Evolutionary conservation across 352 stramenopile species (phyloP).

Genomic region (Phytophthora niederhauseri): DNA sequence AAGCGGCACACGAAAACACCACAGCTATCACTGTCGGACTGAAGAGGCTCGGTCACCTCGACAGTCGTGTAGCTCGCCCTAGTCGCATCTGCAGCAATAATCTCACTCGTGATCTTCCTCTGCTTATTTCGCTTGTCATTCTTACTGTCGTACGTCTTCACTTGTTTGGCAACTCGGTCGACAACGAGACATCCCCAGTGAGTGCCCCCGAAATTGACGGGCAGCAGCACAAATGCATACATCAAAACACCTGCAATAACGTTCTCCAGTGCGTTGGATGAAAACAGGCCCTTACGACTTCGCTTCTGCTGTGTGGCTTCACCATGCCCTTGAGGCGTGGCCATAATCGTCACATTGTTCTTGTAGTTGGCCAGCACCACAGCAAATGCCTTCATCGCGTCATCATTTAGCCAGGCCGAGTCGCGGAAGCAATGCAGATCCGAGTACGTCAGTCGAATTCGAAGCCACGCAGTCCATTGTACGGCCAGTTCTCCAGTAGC

Average conservation of each 20-base stretch:
- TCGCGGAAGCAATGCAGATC: slow-evolving; percentile 12
- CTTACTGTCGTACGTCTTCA: slow-evolving; percentile 16
- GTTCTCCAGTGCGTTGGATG: neutral
- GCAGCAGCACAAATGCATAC: slow-evolving; percentile 5
- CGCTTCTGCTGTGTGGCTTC: neutral
- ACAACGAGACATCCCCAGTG: slow-evolving; percentile 9
- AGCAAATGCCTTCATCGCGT: slow-evolving; percentile 6
- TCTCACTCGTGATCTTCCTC: neutral
- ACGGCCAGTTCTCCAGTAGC: slow-evolving; percentile 4
- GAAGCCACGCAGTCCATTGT: neutral
- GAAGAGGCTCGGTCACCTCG: slow-evolving; percentile 1
- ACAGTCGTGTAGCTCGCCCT: neutral
- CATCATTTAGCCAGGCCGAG: neutral
- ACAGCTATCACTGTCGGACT: slow-evolving; percentile 15
- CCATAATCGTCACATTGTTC: neutral
- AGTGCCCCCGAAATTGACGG: slow-evolving; percentile 12
- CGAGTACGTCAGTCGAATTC: slow-evolving; percentile 12
- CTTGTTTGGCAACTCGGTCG: neutral
- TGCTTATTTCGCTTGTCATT: slow-evolving; percentile 7
- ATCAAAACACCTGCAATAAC: neutral
- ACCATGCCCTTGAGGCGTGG: neutral
- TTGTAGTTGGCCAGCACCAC: neutral
- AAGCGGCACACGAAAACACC: slow-evolving; percentile 13
- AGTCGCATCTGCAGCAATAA: neutral
- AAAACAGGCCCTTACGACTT: neutral